Conservation (phyloP, 345 rosid species). For the Rhodamnia rubescens region DNA sequence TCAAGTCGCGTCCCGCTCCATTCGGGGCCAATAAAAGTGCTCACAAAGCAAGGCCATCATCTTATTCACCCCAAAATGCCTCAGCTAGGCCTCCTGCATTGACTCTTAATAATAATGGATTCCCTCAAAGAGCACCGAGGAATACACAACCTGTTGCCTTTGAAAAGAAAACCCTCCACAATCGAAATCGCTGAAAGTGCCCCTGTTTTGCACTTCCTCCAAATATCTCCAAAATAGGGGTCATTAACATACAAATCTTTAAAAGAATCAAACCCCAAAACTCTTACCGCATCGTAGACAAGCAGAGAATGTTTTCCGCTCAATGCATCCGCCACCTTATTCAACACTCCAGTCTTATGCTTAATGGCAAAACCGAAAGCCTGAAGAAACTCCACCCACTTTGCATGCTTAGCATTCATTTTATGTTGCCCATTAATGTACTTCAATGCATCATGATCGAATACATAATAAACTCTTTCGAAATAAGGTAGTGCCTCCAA, state of each 20-base stretch:
- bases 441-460: background rate
- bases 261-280: background rate
- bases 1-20: background rate
- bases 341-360: background rate
- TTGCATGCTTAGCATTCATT: background rate
- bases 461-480: background rate
- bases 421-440: background rate
- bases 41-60: background rate
- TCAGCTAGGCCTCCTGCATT: background rate
- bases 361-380: background rate
- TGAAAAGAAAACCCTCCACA: background rate
- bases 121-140: background rate
- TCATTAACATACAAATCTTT: background rate
- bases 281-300: background rate
- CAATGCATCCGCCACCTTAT: background rate
- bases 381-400: background rate
- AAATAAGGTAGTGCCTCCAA: background rate
- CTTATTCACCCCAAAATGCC: background rate
- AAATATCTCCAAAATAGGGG: background rate
- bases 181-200: background rate
- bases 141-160: background rate
- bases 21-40: background rate
- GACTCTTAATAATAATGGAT: background rate
- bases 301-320: background rate
- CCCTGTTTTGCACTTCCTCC: background rate